phyloP scores from a whole-genome alignment of 2,329 filamentous ascomycete species.

The Fusarium fracticaudum region DNA sequence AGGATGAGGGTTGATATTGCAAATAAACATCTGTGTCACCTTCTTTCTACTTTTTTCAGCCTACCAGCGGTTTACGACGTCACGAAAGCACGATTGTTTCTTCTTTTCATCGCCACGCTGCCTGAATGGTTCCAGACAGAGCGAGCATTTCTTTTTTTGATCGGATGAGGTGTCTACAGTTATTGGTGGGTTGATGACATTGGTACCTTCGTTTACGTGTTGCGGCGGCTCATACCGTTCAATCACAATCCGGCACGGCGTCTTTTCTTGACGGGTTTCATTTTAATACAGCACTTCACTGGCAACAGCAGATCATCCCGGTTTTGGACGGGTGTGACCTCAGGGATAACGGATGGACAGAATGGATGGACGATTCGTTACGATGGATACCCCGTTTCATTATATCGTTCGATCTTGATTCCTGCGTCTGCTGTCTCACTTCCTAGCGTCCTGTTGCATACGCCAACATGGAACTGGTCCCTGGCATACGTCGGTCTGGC shows the following conservation, averaged over 20 bases:
- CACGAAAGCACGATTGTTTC: conserved; percentile 47
- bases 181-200: conserved; percentile 22
- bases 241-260: neutral
- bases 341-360: conserved; percentile 51
- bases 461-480: conserved; percentile 22
- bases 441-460: conserved; percentile 30
- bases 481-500: conserved; percentile 40
- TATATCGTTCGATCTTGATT: conserved; percentile 37
- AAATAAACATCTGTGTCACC: conserved; percentile 6
- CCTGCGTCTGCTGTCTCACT: conserved; percentile 32
- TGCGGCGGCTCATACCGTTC: neutral
- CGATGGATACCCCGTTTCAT: conserved; percentile 55
- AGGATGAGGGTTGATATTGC: conserved; percentile 53
- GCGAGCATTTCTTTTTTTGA: conserved; percentile 15
- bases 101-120: conserved; percentile 27
- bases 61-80: conserved; percentile 49
- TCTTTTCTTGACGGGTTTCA: conserved; percentile 29
- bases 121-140: neutral
- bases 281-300: conserved; percentile 52
- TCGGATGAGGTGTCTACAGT: conserved; percentile 16
- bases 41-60: conserved; percentile 43
- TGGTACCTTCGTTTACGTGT: conserved; percentile 30
- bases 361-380: conserved; percentile 57
- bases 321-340: conserved; percentile 33
- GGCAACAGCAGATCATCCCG: conserved; percentile 50